Conservation (phyloP, 2,329 filamentous ascomycete species). For the Akanthomyces dipterigenus region DNA sequence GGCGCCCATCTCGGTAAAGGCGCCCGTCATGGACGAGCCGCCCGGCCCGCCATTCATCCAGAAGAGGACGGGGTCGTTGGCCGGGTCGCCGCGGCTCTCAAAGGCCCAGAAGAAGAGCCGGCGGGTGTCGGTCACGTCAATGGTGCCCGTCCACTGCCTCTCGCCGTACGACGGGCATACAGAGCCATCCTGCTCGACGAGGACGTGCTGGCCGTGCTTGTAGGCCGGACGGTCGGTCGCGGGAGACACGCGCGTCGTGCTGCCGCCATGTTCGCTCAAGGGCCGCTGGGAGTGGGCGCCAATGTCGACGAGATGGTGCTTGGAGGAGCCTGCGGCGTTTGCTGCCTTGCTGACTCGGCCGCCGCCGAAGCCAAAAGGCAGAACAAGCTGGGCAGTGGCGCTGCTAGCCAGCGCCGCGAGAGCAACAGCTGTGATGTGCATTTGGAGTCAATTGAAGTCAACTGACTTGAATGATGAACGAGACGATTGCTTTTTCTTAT, state of each 20-base stretch:
- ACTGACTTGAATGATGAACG: not conserved
- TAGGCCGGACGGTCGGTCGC: not conserved
- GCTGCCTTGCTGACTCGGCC: not conserved
- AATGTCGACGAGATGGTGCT: not conserved
- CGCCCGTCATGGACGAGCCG: constrained; percentile 13
- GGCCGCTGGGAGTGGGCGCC: not conserved
- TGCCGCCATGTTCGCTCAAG: not conserved
- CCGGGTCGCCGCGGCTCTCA: constrained; percentile 19
- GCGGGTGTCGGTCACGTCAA: constrained; percentile 15
- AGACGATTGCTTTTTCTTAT: not conserved
- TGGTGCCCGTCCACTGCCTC: constrained; percentile 17
- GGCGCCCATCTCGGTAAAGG: constrained; percentile 15
- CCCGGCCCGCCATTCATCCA: constrained; percentile 34
- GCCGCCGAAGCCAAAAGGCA: not conserved
- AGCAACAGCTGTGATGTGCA: not conserved
- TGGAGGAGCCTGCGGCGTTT: not conserved
- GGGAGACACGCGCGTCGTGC: not conserved
- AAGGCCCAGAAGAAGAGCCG: constrained; percentile 23
- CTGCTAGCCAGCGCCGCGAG: not conserved
- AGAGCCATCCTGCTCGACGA: constrained; percentile 12
- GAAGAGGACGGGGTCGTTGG: constrained; percentile 34
- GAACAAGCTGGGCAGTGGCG: not conserved
- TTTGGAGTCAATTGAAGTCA: not conserved
- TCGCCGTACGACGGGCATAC: constrained; percentile 15
- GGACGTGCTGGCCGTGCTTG: constrained; percentile 13